Base-by-base conservation (phyloP, 202 grass and related monocot genomes). In the Brachypodium distachyon region DNA sequence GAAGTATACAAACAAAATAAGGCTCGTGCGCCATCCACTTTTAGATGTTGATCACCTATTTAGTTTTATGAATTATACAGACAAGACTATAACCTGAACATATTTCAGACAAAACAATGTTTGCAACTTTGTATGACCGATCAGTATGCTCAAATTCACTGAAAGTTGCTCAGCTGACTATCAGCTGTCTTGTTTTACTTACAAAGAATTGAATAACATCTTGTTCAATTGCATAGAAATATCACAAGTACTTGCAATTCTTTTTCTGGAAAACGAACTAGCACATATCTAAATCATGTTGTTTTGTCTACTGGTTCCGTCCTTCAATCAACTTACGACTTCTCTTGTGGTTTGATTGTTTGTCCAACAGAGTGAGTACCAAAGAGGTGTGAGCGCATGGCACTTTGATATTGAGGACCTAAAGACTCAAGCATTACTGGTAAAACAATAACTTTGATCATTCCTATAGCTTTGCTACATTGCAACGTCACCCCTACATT, bases 381-480 rank as follows among this genome's bases (percentile, higher is more conserved):
- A 98, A 85, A 79, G 96, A 72, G 96, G 96, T 57, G 96, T 98
- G 53, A 98, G 96, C 74, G 91, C 91, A 21, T 98, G 96, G 96
- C 90, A 98, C 70, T 98, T 98, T 43, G 96, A 98, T 86, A 95
- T 98, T 12, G 96, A 98, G 76, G 96, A 95, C 81, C 84, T 98
- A 39, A 98, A 98, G 85, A 74, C 87, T 50, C 92, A 99, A 83
- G 96, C 96, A 87, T 96, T 92, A 81, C 79, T 93, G 83, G 92
- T 96, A 92, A 65, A 62, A 41, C 12, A 50, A 27, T 72, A 77
- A 0, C 4, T 81, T 81, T 68, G 61, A 13, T 54, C 32, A 33
- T 54, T 83, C 78, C 25, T 77, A 40, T 17, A 52, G 7, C n/a
- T 53, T 10, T 51, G 16, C 52, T 65, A 10, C 1, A 66, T 51